A percentile compares a stretch with the other conserved stretches of the same genome.
These are phyloP conservation scores for Aspergillus ustus DNA, from an alignment of 2,329 filamentous ascomycete genomes.

Conservation along the genomic window DNA sequence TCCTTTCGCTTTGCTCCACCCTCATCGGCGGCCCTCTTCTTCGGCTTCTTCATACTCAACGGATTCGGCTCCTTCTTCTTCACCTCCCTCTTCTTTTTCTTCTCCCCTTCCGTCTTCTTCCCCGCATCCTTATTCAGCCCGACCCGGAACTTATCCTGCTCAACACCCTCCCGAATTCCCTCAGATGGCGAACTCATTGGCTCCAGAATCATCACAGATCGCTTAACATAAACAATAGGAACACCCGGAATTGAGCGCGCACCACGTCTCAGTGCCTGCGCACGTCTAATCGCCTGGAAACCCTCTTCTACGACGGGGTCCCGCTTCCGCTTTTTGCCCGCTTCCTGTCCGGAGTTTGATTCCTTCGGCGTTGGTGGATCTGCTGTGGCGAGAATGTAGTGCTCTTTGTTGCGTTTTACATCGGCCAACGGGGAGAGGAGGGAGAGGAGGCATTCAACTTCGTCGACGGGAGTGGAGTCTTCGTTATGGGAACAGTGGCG, in stretches of 20 bases:
- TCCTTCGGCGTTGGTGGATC: slow-evolving; percentile 39
- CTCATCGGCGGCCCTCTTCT: slow-evolving; percentile 37
- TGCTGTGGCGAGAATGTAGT: slow-evolving; percentile 52
- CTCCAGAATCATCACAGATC: slow-evolving; percentile 56
- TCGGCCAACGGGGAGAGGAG: slow-evolving; percentile 46
- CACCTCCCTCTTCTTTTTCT: slow-evolving; percentile 39
- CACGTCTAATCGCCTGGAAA: slow-evolving; percentile 36
- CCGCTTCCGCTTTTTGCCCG: slow-evolving; percentile 39
- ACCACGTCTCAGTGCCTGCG: slow-evolving; percentile 40
- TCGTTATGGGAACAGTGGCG: slow-evolving; percentile 54
- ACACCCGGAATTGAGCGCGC: slow-evolving; percentile 53
- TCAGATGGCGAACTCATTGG: slow-evolving; percentile 52
- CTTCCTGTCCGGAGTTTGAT: slow-evolving; percentile 23
- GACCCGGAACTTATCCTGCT: slow-evolving; percentile 52
- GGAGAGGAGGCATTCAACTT: slow-evolving; percentile 50
- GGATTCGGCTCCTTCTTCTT: slow-evolving; percentile 53
- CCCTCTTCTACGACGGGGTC: slow-evolving; percentile 34
- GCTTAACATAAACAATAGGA: slow-evolving; percentile 56
- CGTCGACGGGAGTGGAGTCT: slow-evolving; percentile 48
- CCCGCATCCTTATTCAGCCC: slow-evolving; percentile 41
- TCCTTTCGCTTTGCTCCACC: slow-evolving; percentile 21
- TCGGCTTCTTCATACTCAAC: slow-evolving; percentile 54
- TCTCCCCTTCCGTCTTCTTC: slow-evolving; percentile 38
- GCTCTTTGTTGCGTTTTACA: slow-evolving; percentile 52
- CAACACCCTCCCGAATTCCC: slow-evolving; percentile 47